Percentiles rank a stretch among this genome's conserved stretches.
Conservation (phyloP, 768 basidiomycete genomes). For the Boletus fagicola region DNA sequence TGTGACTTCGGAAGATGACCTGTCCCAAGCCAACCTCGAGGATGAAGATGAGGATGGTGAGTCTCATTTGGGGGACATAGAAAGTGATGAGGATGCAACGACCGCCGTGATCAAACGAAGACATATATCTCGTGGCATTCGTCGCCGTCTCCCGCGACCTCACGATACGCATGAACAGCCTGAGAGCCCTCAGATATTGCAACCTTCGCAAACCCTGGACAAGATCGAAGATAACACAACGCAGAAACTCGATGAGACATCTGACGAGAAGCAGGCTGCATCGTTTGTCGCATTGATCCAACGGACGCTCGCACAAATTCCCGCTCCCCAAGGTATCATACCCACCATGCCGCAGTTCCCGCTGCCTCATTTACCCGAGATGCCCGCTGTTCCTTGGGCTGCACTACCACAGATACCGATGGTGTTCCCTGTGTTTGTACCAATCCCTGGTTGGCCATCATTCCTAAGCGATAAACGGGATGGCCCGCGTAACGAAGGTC, state of each 20-base stretch:
- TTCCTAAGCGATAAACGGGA: slow-evolving; percentile 55
- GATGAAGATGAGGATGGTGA: slow-evolving; percentile 55
- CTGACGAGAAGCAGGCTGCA: slow-evolving; percentile 41
- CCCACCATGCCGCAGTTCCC: slow-evolving; percentile 47
- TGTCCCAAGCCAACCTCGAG: slow-evolving; percentile 20
- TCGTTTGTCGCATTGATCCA: slow-evolving; percentile 71
- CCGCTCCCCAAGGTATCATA: slow-evolving; percentile 60
- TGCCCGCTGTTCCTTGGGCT: slow-evolving; percentile 62
- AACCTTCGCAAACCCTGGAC: slow-evolving; percentile 1
- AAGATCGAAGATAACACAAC: slow-evolving; percentile 23
- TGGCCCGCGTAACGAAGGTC: slow-evolving; percentile 25
- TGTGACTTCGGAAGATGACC: slow-evolving; percentile 21
- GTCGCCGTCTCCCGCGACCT: slow-evolving; percentile 25
- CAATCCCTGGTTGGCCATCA: slow-evolving; percentile 61
- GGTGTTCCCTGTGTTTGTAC: slow-evolving; percentile 79
- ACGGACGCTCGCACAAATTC: slow-evolving; percentile 60
- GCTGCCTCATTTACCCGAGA: slow-evolving; percentile 61
- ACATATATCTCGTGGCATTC: slow-evolving; percentile 34
- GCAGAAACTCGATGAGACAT: slow-evolving; percentile 14
- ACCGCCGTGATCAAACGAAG: slow-evolving; percentile 30
- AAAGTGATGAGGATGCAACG: slow-evolving; percentile 58
- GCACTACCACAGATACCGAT: slow-evolving; percentile 66
- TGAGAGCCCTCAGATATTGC: not conserved
- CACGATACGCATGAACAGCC: slow-evolving; percentile 21
- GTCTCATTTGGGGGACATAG: slow-evolving; percentile 65